Evolutionary conservation across 192 early-diverging fungal genomes (phyloP), one percentile per base, ranked within the genome.

Genomic region (Globomyces pollinis-pini): DNA sequence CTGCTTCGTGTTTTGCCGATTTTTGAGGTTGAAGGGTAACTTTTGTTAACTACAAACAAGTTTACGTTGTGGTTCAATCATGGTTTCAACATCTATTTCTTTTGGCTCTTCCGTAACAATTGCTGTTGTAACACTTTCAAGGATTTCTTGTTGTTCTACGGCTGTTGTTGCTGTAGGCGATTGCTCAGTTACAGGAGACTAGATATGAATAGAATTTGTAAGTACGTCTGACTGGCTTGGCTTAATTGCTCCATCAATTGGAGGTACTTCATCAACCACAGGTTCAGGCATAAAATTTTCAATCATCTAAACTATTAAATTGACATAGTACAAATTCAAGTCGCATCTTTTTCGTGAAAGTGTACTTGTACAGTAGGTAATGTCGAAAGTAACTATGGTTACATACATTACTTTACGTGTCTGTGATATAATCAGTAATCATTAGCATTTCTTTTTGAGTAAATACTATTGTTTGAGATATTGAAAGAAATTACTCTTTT

Each of bases 321-420:
- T n/a, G n/a, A n/a, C n/a, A n/a, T n/a, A n/a, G n/a, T n/a, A 43
- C 54, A 26, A 81, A 63, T 30, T 81, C 71, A 34, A 81, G 41
- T 32, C 63, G 65, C 60, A 80, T 33, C 62, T 81, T 78, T 59
- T 79, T 80, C 11, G 79, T 81, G 43, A 81, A 81, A 1, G 61
- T 69, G 54, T 75, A 78, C 50, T 79, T 81, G 64, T 81, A 81
- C 67, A 81, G 67, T 8, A 77, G 39, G 57, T 81, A 81, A 61
- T 81, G 79, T 2, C 76, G 66, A 50, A 81, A 81, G 58, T 78
- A 81, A 33, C 70, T 79, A 32, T 55, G 0, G 8, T 52, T 39
- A 57, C n/a, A n/a, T n/a, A n/a, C 9, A 41, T 20, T 13, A 26
- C 47, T 61, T 21, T 44, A 78, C 69, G 78, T 79, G 50, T 79